Base-by-base conservation (phyloP, 805 yeast genomes). In the Diddensiella caesifluorescens region DNA sequence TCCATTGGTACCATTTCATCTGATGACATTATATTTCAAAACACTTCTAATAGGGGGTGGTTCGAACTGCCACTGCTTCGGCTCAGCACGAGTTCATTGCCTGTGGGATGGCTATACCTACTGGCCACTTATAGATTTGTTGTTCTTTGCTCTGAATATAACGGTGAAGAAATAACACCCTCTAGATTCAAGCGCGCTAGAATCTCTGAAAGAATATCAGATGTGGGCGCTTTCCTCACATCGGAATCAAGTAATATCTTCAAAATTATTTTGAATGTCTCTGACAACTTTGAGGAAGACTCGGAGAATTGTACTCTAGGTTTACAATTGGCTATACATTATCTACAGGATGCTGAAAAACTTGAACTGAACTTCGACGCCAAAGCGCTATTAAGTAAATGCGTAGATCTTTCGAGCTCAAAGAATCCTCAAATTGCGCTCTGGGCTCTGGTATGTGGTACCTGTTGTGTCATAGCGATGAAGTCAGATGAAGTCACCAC, bases 51-150 rank as follows among this genome's bases (percentile, higher is more conserved):
- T n/a, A n/a, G n/a, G n/a, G n/a, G n/a, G n/a, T n/a, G n/a, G n/a
- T n/a, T n/a, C n/a, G n/a, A n/a, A n/a, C n/a, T n/a, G n/a, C n/a
- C n/a, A n/a, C n/a, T n/a, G n/a, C n/a, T n/a, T n/a, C n/a, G n/a
- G n/a, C n/a, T n/a, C n/a, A n/a, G n/a, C n/a, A n/a, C n/a, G n/a
- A n/a, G n/a, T n/a, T n/a, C n/a, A n/a, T n/a, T n/a, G 32, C 22
- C 15, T 5, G 10, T 13, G 22, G 23, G 15, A 7, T 39, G 42
- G 42, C 31, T 39, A 4, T 23, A 18, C n/a, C 18, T 21, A 4
- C 9, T 20, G 25, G 35, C 42, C 4, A 19, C 29, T 39, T 26
- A 26, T 21, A 21, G 35, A 22, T 4, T 39, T 5, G 37, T 35
- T n/a, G 19, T 32, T 27, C 37, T 39, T 12, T 18, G 23, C 22